Percentiles rank a stretch among this genome's conserved stretches.
These are phyloP conservation scores for Aureobasidium sp. DNA, from an alignment of 2,329 filamentous ascomycete species.

Conservation along the genomic window DNA sequence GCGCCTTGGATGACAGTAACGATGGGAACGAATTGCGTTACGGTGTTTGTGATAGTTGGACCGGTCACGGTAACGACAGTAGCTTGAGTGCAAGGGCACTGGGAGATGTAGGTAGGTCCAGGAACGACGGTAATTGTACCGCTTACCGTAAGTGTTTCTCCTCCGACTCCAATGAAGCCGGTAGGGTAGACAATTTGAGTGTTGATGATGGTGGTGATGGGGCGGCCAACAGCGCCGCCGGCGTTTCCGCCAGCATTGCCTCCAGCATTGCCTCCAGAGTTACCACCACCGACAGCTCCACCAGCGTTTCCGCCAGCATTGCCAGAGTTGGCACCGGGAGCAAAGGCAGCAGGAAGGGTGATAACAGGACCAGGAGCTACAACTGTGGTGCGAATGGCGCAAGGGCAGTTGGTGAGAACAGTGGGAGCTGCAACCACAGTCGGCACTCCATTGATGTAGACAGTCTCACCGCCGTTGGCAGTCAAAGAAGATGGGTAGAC, in stretches of 20 bases:
- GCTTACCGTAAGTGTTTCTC: background rate
- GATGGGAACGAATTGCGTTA: background rate
- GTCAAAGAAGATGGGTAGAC: background rate
- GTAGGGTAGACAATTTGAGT: background rate
- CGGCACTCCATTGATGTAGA: background rate
- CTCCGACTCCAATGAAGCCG: background rate
- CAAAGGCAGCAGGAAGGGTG: background rate
- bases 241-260: background rate
- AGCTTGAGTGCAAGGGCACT: background rate
- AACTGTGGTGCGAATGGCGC: background rate
- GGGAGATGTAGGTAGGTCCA: background rate
- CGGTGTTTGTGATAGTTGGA: background rate
- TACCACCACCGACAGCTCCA: background rate
- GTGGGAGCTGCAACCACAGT: background rate
- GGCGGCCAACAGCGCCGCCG: background rate
- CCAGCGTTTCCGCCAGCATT: background rate
- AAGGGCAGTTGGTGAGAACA: background rate
- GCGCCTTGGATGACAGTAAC: background rate
- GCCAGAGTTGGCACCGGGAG: background rate
- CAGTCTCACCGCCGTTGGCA: conserved; percentile 3
- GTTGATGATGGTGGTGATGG: background rate
- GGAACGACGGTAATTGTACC: background rate
- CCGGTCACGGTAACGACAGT: background rate
- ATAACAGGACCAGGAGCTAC: background rate
- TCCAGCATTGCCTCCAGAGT: background rate